Evolutionary conservation across 768 basidiomycete species (phyloP), one percentile per base, ranked within the genome.

Genomic region (Amanita brunnescens): DNA sequence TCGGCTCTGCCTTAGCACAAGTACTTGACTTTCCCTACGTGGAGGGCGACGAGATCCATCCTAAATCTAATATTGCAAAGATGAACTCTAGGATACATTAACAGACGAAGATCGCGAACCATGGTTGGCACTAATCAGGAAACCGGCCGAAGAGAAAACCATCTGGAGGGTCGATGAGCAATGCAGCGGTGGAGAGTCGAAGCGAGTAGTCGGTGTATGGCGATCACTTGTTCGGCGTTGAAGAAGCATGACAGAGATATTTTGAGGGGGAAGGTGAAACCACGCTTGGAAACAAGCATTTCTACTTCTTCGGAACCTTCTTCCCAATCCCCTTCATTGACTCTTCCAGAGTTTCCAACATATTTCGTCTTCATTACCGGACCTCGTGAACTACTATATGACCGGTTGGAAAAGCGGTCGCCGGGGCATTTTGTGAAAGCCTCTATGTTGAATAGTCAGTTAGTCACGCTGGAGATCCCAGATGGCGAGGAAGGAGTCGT

Each of bases 1-100:
- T 92, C 1, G 89, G 85, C 0, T 56, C 55, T 4, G 79, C 78
- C 6, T 69, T 94, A n/a, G 77, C 87, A 6, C 58, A 67, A 34
- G 69, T 71, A 23, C 72, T 91, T 43, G 65, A 64, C 16, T 55
- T 91, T 54, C 84, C 91, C 1, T 95, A 87, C 68, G 70, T 91
- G 53, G 94, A 97, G 60, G 94, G 87, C 24, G 93, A 96, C 63
- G 83, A 87, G 55, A 74, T 96, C 24, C 94, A 97, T 62, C 87
- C 93, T 0, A 60, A 71, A 20, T 65, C 77, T 10, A 95, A 95
- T 65, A 78, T 95, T 38, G 83, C 78, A 24, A 98, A 97, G 76
- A 96, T 97, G 93, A 68, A 80, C 4, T 61, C 68, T 1, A 91
- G 91, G 0, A 66, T 71, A 20, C 92, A 4, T 70, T 98, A 56